Evolutionary conservation across 148 eudicot species (phyloP), one percentile per base, ranked within the genome.

Genomic region (Rhododendron mucronatum): DNA sequence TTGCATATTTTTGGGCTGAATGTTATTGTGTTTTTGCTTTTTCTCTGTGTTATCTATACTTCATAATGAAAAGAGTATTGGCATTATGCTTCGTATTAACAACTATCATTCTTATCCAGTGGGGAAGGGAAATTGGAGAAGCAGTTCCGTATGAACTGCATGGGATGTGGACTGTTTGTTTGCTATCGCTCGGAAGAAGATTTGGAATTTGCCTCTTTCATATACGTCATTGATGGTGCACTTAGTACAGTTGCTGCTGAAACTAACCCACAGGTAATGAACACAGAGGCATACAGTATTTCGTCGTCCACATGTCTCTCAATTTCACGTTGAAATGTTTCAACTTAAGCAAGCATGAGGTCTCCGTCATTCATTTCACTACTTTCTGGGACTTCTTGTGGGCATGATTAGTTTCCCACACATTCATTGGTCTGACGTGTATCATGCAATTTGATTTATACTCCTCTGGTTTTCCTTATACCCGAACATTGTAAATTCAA

Each of bases 171-270:
- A 78, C 95, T 96, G 85, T 93, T 96, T 89, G 98, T 96, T 84
- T 96, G 98, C 95, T 96, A 96, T 85, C 95, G 99, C 76, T 84
- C 98, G 10, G 99, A 96, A 87, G 98, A 94, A 88, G 99, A 95
- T 26, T 84, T 96, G 84, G 99, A 96, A 83, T 88, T 89, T 77
- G 91, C 97, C 47, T 89, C 98, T 87, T 90, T 89, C 85, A 88
- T 96, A 73, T 96, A 96, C 86, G 89, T 95, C 30, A 88, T 95
- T 90, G 97, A 96, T 92, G 99, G 97, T 86, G 96, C 97, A 79
- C 94, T 96, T 59, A 95, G 99, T 90, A 90, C 96, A 69, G 89
- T 96, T 87, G 99, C 99, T 85, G 99, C 99, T 88, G 99, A 96
- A 90, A 95, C 99, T 63, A 95, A 96, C 84, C 98, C 98, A 78